A percentile compares a stretch with the other conserved stretches of the same genome.
Evolutionary conservation across 1,284 basidiomycete species (phyloP).

Genomic region (Chondrostereum purpureum): DNA sequence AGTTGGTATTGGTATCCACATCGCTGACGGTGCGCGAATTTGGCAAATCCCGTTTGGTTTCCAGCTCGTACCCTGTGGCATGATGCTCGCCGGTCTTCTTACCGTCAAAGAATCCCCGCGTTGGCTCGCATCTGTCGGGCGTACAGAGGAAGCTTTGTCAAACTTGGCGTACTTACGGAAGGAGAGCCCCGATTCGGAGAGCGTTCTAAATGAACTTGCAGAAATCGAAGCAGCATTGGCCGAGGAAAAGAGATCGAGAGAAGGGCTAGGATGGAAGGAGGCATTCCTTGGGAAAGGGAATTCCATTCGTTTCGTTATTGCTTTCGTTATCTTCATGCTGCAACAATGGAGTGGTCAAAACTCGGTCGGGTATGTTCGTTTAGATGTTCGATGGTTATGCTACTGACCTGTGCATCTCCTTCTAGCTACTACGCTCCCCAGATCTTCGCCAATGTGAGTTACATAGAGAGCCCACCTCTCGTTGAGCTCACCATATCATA

Average conservation of each 20-base stretch:
- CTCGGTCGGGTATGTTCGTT: constrained; percentile 47
- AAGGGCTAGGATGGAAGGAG: constrained; percentile 44
- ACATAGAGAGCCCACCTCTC: constrained; percentile 29
- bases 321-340: constrained; percentile 54
- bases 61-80: constrained; percentile 58
- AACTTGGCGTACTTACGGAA: constrained; percentile 44
- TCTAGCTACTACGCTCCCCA: constrained; percentile 49
- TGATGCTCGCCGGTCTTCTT: constrained; percentile 56
- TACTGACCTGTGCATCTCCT: background rate
- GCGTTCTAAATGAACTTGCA: constrained; percentile 38
- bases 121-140: constrained; percentile 38
- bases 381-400: background rate
- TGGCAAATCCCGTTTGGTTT: constrained; percentile 58
- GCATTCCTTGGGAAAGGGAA: constrained; percentile 60
- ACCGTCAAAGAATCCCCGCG: constrained; percentile 50
- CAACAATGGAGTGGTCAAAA: constrained; percentile 67
- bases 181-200: constrained; percentile 31
- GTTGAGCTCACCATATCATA: constrained; percentile 18
- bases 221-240: constrained; percentile 52
- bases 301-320: constrained; percentile 55
- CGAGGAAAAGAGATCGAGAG: constrained; percentile 43
- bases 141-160: constrained; percentile 30
- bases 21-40: constrained; percentile 30
- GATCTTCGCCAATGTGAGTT: constrained; percentile 39
- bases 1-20: constrained; percentile 47